A percentile compares a stretch with the other conserved stretches of the same genome.
Conservation (phyloP, 2,329 filamentous ascomycete species). For the Cyphellophora europaea region DNA sequence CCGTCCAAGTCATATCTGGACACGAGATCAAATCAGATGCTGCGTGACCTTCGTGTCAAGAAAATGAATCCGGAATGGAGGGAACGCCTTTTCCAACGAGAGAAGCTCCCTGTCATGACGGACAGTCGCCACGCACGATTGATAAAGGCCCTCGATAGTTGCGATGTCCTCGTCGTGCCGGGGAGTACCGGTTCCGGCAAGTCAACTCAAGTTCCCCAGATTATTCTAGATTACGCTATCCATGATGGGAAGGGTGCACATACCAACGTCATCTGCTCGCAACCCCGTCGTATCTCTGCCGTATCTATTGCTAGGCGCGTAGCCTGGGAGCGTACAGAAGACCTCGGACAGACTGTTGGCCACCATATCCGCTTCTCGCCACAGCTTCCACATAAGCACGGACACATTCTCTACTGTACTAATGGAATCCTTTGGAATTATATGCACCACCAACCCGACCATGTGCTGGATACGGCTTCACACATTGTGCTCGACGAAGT, state of each 20-base stretch:
- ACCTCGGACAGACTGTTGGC: slow-evolving; percentile 70
- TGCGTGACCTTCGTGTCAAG: not conserved
- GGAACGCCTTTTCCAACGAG: too few species aligned
- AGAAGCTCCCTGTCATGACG: slow-evolving; percentile 1
- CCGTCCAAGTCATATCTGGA: not conserved
- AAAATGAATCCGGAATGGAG: not conserved
- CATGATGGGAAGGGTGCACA: slow-evolving; percentile 53
- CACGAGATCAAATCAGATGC: not conserved
- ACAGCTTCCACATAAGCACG: slow-evolving; percentile 69
- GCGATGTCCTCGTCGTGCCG: slow-evolving; percentile 85
- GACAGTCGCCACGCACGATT: not conserved
- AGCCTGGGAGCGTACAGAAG: slow-evolving; percentile 87
- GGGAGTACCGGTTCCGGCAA: slow-evolving; percentile 96
- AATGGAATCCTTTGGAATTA: slow-evolving; percentile 89
- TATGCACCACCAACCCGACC: slow-evolving; percentile 80
- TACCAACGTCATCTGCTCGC: slow-evolving; percentile 91
- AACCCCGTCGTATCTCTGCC: slow-evolving; percentile 89
- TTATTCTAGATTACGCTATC: slow-evolving; percentile 82
- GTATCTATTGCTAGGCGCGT: slow-evolving; percentile 88
- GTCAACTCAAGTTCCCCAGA: slow-evolving; percentile 93
- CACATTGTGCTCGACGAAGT: slow-evolving; percentile 75
- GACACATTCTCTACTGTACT: slow-evolving; percentile 64
- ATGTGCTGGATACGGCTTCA: slow-evolving; percentile 74
- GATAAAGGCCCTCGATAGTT: slow-evolving; percentile 60
- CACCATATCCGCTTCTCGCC: slow-evolving; percentile 91